Base-by-base conservation (phyloP, 805 yeast genomes). In the Suhomyces faveliae region DNA sequence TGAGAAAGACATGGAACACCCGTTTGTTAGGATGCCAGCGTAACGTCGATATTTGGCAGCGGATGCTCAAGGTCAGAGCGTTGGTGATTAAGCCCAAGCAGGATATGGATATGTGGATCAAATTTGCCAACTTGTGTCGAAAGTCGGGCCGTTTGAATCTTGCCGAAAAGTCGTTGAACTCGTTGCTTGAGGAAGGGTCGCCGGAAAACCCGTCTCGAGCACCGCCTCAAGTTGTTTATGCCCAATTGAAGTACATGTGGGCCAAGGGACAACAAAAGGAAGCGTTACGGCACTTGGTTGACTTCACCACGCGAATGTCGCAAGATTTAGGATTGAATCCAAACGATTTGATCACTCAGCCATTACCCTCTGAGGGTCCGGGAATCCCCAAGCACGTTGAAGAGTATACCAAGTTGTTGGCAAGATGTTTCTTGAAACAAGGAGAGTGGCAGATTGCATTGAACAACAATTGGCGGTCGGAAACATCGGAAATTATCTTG, bases 1-100 rank as follows among this genome's bases (percentile, higher is more conserved):
- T 94, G 78, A 78, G 96, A 56, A 83, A 85, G 56, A 92, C 98
- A 0, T 95, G 99, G 99, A 89, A 88, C 61, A 87, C 88, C 44
- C 79, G 99, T 58, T 72, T 94, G 43, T 71, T 89, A 51, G 98
- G 98, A 1, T 90, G 97, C 61, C 99, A 94, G 68, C 79, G 94
- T 57, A 94, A 94, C 68, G 98, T 94, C 44, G 99, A 94, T 68
- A 90, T 91, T n/a, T 94, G 99, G 99, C 97, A 92, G 64, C 77
- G 97, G 60, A 85, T 94, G 82, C 76, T 94, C 51, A 88, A 91
- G 63, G 96, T 92, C 1, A 78, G 99, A 48, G 92, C 97, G 0
- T 74, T 94, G 41, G 98, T 94, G 11, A 87, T 94, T 40, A 85
- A 86, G 53, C 99, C 99, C 2, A 89, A 91, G 55, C 96, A 94